Evolutionary conservation across 176 grass and related monocot genomes (phyloP).

Genomic region (Zizania latifolia): DNA sequence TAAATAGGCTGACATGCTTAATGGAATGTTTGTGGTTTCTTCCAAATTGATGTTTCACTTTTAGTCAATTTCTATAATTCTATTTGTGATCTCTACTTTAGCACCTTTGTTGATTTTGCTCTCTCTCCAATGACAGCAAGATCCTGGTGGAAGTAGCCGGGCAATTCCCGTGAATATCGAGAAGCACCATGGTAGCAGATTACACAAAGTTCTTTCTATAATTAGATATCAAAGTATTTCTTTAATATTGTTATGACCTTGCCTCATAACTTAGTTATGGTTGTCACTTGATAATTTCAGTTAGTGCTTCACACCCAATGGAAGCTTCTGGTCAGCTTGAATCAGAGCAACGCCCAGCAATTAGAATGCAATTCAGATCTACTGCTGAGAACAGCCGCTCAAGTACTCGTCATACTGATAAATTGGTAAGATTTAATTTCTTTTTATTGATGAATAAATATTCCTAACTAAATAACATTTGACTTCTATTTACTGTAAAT

Average conservation of each 20-base stretch:
- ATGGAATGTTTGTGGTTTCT: background rate
- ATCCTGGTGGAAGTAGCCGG: constrained; percentile 42
- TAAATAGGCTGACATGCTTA: background rate
- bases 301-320: constrained; percentile 27
- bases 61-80: background rate
- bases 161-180: constrained; percentile 15
- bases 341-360: constrained; percentile 33
- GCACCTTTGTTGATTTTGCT: too few relatives aligned
- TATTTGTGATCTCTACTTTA: constrained; percentile 4
- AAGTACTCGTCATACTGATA: constrained; percentile 38
- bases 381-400: constrained; percentile 45
- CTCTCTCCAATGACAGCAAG: constrained; percentile 35
- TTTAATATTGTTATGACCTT: background rate
- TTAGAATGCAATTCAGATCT: constrained; percentile 54
- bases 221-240: background rate
- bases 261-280: background rate
- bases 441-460: constrained; percentile 4
- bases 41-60: background rate
- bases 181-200: constrained; percentile 42
- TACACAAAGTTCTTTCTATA: background rate
- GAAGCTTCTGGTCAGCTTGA: constrained; percentile 31
- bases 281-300: constrained; percentile 32
- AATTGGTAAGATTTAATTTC: constrained; percentile 17
- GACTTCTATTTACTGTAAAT: background rate
- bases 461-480: background rate